These are phyloP conservation scores for Chlorella vulgaris DNA, from an alignment of 139 green algal species.

Conservation along the genomic window DNA sequence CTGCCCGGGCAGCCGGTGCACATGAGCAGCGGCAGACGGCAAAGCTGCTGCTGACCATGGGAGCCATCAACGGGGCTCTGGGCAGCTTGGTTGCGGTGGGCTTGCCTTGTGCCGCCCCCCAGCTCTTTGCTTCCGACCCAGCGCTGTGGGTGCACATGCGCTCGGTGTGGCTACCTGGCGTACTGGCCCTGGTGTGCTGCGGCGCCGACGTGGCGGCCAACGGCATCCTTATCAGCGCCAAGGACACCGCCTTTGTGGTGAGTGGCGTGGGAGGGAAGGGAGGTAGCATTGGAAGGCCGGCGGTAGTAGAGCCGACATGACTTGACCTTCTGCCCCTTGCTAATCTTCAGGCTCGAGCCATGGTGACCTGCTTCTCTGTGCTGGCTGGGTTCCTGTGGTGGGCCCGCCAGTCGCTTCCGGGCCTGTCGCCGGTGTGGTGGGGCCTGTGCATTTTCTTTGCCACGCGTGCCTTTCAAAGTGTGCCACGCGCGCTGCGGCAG, in stretches of 20 bases:
- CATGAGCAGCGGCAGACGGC: constrained; percentile 28
- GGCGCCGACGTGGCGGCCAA: constrained; percentile 65
- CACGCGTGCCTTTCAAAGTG: constrained; percentile 55
- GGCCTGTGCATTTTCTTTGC: constrained; percentile 70
- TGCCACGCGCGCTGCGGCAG: constrained; percentile 28
- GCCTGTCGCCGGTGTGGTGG: constrained; percentile 65
- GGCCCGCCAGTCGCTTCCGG: background rate
- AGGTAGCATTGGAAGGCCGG: too few species aligned
- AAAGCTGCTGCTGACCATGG: constrained; percentile 44
- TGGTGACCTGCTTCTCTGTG: constrained; percentile 54
- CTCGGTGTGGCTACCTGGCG: constrained; percentile 40
- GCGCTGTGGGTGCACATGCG: constrained; percentile 62
- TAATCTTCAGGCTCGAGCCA: constrained; percentile 44
- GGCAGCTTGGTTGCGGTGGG: constrained; percentile 32
- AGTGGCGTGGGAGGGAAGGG: background rate
- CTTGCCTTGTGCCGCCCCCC: constrained; percentile 44
- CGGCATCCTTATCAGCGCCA: constrained; percentile 58
- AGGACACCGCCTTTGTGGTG: constrained; percentile 46
- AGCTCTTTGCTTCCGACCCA: constrained; percentile 56
- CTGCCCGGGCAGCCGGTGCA: background rate
- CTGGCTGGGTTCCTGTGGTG: constrained; percentile 56
- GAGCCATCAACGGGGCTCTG: constrained; percentile 35
- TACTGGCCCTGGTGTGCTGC: constrained; percentile 60
- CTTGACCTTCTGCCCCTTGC: too few species aligned
- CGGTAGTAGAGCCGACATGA: too few species aligned